Conservation (phyloP, 2,329 filamentous ascomycete genomes). For the Penicillium sp. region DNA sequence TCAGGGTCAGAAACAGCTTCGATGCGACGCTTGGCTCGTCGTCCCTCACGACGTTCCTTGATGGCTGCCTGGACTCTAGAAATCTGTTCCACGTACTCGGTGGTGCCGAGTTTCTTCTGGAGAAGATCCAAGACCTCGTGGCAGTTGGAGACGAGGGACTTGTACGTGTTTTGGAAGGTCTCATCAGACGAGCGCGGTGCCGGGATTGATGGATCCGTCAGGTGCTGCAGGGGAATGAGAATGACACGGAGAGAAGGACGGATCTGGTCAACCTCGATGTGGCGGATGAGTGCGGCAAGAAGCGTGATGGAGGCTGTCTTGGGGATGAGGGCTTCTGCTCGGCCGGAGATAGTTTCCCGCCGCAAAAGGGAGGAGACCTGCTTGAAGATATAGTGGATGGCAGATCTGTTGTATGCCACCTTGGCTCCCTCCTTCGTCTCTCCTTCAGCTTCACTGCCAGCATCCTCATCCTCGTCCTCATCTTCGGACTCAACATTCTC, state of each 20-base stretch:
- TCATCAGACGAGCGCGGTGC: conserved; percentile 69
- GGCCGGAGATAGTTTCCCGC: conserved; percentile 65
- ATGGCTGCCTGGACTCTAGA: conserved; percentile 70
- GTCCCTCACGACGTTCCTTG: conserved; percentile 67
- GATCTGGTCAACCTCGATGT: conserved; percentile 58
- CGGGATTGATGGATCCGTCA: conserved; percentile 76
- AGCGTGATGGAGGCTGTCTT: conserved; percentile 75
- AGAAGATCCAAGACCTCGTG: conserved; percentile 77
- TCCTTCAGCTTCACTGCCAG: conserved; percentile 38
- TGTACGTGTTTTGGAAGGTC: conserved; percentile 66
- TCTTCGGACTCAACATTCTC: conserved; percentile 39
- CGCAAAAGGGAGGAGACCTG: conserved; percentile 76
- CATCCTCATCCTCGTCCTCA: conserved; percentile 46
- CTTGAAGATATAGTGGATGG: conserved; percentile 72
- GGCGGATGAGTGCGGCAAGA: conserved; percentile 65
- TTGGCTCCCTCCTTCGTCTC: conserved; percentile 29
- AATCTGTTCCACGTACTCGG: conserved; percentile 72
- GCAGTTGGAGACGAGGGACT: conserved; percentile 67
- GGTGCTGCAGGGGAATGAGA: conserved; percentile 70
- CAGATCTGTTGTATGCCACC: conserved; percentile 40
- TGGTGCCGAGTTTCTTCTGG: conserved; percentile 79
- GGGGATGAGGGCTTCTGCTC: conserved; percentile 62
- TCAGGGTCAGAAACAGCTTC: conserved; percentile 82
- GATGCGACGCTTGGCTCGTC: conserved; percentile 82
- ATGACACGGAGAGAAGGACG: conserved; percentile 62